Evolutionary conservation across 768 basidiomycete species (phyloP), one percentile per base, ranked within the genome.

Genomic region (Phylloporus sp.): DNA sequence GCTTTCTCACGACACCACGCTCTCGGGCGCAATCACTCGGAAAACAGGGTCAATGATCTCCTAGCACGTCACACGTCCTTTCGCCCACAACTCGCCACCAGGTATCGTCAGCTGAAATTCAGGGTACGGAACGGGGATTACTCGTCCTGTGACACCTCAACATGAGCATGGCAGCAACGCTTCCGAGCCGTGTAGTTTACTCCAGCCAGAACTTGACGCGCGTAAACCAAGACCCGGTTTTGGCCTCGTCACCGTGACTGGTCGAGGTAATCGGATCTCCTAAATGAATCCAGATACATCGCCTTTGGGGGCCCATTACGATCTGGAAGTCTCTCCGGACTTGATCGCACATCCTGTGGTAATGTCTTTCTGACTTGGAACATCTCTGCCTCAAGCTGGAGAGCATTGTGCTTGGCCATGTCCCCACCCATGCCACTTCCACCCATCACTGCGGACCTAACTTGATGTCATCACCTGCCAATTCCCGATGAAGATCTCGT

Each of bases 71-170:
- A 63, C 54, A 54, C 46, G 38, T 47, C 45, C 41, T 20, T 53
- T 56, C 45, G 26, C 15, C 52, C 54, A 54, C 56, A 53, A 43
- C 41, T 52, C 47, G 58, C 54, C 52, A 50, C 29, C 52, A 47
- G 29, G 54, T 56, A 54, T 45, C 60, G 50, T 51, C 54, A 42
- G 26, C 56, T 56, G 40, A 67, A 59, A 57, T 61, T 62, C 65
- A 66, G 65, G 65, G 63, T 54, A 26, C n/a, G 2, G 11, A 48
- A 51, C 65, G 66, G 66, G 66, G 66, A 67, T 68, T 67, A 67
- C 66, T 56, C 56, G 39, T 59, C 59, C 35, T 47, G 50, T 65
- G 47, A 55, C 49, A 35, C 56, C 49, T 50, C 55, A n/a, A n/a
- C 40, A 59, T 58, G 26, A 55, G 38, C 53, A 53, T 65, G 64